phyloP scores from a whole-genome alignment of 1,139 yeast genomes.

The Torulaspora globosa region DNA sequence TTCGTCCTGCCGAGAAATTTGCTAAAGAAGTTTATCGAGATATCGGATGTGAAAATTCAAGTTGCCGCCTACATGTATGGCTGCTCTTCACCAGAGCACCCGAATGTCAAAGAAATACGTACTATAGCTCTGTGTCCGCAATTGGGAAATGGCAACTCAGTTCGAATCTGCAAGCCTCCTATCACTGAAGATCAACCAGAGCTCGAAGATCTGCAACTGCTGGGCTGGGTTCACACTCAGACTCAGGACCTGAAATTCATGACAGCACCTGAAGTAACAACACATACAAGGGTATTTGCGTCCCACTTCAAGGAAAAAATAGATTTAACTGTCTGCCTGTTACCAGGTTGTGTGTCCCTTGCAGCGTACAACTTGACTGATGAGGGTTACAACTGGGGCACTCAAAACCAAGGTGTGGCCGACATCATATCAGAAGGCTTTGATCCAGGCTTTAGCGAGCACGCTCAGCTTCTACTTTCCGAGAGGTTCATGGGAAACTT shows the following conservation, averaged over 20 bases:
- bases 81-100: conserved; percentile 61
- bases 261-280: conserved; percentile 68
- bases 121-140: conserved; percentile 85
- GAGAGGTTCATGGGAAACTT: conserved; percentile 78
- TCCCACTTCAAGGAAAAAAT: conserved; percentile 43
- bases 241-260: conserved; percentile 56
- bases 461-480: conserved; percentile 69
- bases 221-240: conserved; percentile 85
- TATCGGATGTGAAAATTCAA: conserved; percentile 78
- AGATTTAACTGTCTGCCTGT: conserved; percentile 64
- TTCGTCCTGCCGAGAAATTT: conserved; percentile 80
- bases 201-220: conserved; percentile 50
- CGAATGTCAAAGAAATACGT: conserved; percentile 69
- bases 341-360: conserved; percentile 81
- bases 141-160: conserved; percentile 64
- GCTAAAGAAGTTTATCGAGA: conserved; percentile 69
- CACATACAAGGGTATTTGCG: conserved; percentile 46
- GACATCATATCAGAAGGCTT: conserved; percentile 57
- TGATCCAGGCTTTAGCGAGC: conserved; percentile 53
- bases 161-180: conserved; percentile 59
- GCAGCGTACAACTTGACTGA: conserved; percentile 58
- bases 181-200: conserved; percentile 36
- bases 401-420: conserved; percentile 49
- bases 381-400: conserved; percentile 79
- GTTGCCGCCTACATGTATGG: conserved; percentile 83